Base-by-base conservation (phyloP, 139 green algal species). In the Picochlorum sp. region DNA sequence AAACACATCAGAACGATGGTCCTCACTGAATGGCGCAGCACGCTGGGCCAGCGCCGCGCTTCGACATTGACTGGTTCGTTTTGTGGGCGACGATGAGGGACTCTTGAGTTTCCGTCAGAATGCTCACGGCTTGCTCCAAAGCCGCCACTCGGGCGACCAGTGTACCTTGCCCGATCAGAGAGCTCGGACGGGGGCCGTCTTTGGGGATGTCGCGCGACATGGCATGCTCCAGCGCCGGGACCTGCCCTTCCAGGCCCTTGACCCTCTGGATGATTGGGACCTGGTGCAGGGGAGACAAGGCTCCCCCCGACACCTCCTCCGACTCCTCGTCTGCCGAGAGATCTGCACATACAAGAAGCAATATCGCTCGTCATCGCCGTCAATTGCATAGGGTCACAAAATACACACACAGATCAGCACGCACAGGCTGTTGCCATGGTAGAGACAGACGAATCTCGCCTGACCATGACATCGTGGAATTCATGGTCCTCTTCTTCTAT, bases 141-240 rank as follows among this genome's bases (percentile, higher is more conserved):
- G 74, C 60, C 18, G 57, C 60, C 44, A 92, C 68, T 2, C 86
- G 76, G 41, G 73, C 47, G 62, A 91, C 61, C 69, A 92, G 61
- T 9, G 65, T 83, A 52, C 82, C 85, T 58, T 77, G 71, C 9
- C 77, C 68, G 49, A 79, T 69, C 1, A 62, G 50, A 28, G 73
- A 63, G 23, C 59, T 73, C 66, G 64, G 66, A 26, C 49, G 54
- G 8, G 54, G 49, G 4, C 60, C 6, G 8, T 49, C 52, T 23
- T n/a, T 37, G 1, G 67, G 63, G 49, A 81, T 66, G 34, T 75
- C 57, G 14, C 65, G 62, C 16, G 62, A 61, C 23, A 83, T 41
- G 8, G 60, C 69, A 26, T 77, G 50, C 67, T 80, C 59, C 60
- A 73, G 41, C 9, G 50, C 20, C 0, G 77, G 76, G 26, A 92